phyloP scores from a whole-genome alignment of 2,329 filamentous ascomycete species.

The Neurospora sp. region DNA sequence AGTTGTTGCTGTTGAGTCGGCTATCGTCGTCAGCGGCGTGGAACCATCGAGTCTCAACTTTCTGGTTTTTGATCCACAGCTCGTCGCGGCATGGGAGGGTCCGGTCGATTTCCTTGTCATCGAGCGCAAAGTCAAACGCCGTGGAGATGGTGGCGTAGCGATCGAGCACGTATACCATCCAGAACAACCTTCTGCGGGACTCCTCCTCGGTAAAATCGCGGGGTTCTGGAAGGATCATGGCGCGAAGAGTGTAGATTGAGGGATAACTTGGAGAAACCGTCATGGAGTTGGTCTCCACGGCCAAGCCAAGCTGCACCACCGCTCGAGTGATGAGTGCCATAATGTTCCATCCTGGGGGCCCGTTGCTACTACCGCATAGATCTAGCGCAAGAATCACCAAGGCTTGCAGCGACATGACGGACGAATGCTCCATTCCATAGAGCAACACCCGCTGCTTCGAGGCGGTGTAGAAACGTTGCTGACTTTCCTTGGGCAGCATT shows the following conservation, averaged over 20 bases:
- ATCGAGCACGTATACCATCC: constrained; percentile 89
- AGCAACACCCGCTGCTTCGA: constrained; percentile 82
- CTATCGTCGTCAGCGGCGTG: constrained; percentile 34
- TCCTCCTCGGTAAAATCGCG: constrained; percentile 86
- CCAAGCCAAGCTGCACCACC: constrained; percentile 77
- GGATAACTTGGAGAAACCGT: constrained; percentile 69
- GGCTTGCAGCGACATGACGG: constrained; percentile 78
- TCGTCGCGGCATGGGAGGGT: constrained; percentile 82
- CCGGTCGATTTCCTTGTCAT: constrained; percentile 83
- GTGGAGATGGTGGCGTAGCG: constrained; percentile 85
- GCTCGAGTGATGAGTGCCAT: constrained; percentile 81
- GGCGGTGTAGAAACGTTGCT: constrained; percentile 65
- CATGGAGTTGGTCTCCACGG: constrained; percentile 72
- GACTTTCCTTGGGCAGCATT: constrained; percentile 62
- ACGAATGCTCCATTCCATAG: constrained; percentile 82
- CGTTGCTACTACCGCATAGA: constrained; percentile 77
- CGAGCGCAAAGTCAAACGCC: constrained; percentile 82
- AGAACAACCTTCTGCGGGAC: constrained; percentile 73
- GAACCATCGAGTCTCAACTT: constrained; percentile 80
- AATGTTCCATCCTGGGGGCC: constrained; percentile 85
- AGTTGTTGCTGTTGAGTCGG: constrained; percentile 23
- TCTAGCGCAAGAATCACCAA: constrained; percentile 80
- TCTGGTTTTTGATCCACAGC: constrained; percentile 72
- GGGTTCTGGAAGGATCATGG: constrained; percentile 75
- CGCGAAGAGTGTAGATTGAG: constrained; percentile 81